Evolutionary conservation across 2,329 filamentous ascomycete genomes (phyloP), one percentile per base, ranked within the genome.

Genomic region (Fusarium tricinctum): DNA sequence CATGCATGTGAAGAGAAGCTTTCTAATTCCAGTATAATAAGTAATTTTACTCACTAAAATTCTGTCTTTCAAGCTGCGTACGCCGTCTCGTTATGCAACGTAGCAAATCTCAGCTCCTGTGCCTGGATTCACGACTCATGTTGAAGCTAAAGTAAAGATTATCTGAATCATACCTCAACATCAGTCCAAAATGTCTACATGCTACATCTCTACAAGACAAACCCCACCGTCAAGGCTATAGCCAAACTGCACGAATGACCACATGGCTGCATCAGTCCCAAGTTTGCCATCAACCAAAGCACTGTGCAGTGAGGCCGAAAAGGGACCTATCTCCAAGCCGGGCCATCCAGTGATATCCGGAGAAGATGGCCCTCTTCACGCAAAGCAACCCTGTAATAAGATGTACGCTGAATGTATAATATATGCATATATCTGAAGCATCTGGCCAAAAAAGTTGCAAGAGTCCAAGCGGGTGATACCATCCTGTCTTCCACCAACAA

Each of bases 1-100:
- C 3, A 9, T n/a, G 3, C 6, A 8, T 12, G 19, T 14, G 7
- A n/a, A n/a, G 17, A 17, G 1, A 35, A n/a, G 0, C 9, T 1
- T 35, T n/a, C 17, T 35, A n/a, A 35, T 35, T 8, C 3, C 33
- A 35, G 33, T 15, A 15, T n/a, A 35, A 35, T 35, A 15, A 5
- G 6, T n/a, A 8, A 8, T 17, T 35, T 35, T 7, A n/a, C 15
- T 8, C 17, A n/a, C 3, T 19, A 2, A 5, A n/a, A 10, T 4
- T 12, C 17, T n/a, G 17, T 38, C 3, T n/a, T 17, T 19, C 17
- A 19, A 38, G 35, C 35, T n/a, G 13, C 14, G 10, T 33, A 38
- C 17, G 9, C 17, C 35, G 5, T n/a, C 35, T 38, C 17, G 3
- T 10, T 7, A n/a, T 10, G 33, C 17, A 8, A n/a, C 10, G 17